These are phyloP conservation scores for Spirogloea muscicola DNA, from an alignment of 139 green algal genomes.

Conservation along the genomic window DNA sequence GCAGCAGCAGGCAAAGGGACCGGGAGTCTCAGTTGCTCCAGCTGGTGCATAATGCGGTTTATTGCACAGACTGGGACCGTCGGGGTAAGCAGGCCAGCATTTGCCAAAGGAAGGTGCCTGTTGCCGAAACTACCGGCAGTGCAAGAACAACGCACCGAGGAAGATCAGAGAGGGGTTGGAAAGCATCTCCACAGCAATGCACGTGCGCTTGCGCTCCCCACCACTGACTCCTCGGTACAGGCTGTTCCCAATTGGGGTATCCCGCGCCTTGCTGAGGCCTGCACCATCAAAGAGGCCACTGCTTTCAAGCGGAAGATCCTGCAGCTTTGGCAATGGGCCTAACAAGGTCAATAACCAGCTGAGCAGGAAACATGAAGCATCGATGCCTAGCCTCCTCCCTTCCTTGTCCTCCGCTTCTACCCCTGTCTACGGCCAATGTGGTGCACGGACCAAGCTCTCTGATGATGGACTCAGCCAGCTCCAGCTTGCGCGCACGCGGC, in stretches of 20 bases:
- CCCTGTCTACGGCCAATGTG: too few relatives aligned
- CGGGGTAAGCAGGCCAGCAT: too few relatives aligned
- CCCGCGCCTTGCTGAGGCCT: conserved; percentile 23
- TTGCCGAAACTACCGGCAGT: too few relatives aligned
- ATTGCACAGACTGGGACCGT: too few relatives aligned
- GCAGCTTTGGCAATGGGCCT: too few relatives aligned
- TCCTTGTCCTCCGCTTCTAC: too few relatives aligned
- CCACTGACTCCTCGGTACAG: conserved; percentile 29
- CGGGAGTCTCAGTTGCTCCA: too few relatives aligned
- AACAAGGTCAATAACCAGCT: background rate
- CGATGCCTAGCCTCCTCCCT: too few relatives aligned
- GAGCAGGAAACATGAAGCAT: conserved; percentile 4
- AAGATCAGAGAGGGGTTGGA: conserved; percentile 40
- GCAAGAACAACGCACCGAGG: conserved; percentile 12
- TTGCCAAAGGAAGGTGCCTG: too few relatives aligned
- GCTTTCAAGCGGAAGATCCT: too few relatives aligned
- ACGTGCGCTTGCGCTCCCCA: conserved; percentile 33
- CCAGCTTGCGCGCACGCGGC: conserved; percentile 21
- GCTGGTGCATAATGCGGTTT: too few relatives aligned
- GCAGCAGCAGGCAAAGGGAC: too few relatives aligned
- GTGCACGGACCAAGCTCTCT: conserved; percentile 34
- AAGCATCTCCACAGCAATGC: conserved; percentile 41
- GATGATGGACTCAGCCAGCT: conserved; percentile 49
- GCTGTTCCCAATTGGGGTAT: conserved; percentile 32
- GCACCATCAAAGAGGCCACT: background rate